Evolutionary conservation across 108 stramenopile species (phyloP), one percentile per base, ranked within the genome.

Genomic region (Pseudonitzschia pungens): DNA sequence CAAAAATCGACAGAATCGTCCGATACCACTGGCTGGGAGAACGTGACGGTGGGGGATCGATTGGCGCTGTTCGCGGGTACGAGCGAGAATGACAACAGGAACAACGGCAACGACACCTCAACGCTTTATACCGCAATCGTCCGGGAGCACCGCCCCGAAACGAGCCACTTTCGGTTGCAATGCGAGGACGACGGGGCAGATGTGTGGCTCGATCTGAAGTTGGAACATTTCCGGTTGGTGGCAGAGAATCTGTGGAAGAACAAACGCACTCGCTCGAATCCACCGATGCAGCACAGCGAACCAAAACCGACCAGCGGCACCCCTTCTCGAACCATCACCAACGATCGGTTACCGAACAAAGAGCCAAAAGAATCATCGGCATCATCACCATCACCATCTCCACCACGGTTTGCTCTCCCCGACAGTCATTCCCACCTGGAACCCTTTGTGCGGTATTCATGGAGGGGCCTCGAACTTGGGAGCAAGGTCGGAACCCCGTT

Each of bases 401-500:
- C n/a, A n/a, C n/a, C n/a, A n/a, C n/a, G n/a, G 14, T 21, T 27
- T 20, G 7, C 60, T 33, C 42, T 65, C 42, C 64, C 64, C 22
- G 64, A 65, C 16, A 41, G 40, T 11, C 18, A 65, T 41, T 41
- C 64, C 40, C 64, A 65, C 24, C 31, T 65, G 64, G 31, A 33
- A 22, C 64, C 64, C 22, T 42, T 65, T 8, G 7, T 65, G 11
- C 24, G 64, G 20, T 65, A 65, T 65, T 65, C 64, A 24, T 72
- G 71, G 71, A 11, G 45, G 12, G 42, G 29, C 14, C 28, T 72
- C 42, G 71, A 44, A 14, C 31, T 72, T 42, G 71, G 71, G 4
- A 48, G 18, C 55, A 44, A 41, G 11, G 21, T 15, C 18, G 71
- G 71, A 60, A 72, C 71, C 4, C 71, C 71, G 8, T 58, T 59